Conservation (phyloP, 495 filamentous ascomycete genomes). For the Talaromyces adpressus region DNA sequence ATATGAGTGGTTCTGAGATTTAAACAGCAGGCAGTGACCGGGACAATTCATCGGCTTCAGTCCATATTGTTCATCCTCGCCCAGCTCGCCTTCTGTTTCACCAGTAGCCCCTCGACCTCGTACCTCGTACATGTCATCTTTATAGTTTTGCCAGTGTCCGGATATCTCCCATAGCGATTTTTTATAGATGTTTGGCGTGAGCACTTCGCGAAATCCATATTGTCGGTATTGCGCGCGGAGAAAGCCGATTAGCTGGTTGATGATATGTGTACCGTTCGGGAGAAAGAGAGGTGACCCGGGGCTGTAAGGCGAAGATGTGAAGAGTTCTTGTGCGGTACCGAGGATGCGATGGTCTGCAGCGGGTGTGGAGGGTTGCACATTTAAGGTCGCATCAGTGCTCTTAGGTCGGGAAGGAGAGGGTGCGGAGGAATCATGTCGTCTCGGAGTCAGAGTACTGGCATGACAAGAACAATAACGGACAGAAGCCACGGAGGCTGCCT, state of each 20-base stretch:
- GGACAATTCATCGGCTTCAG: constrained; percentile 98
- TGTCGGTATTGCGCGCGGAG: constrained; percentile 79
- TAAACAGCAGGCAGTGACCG: constrained; percentile 86
- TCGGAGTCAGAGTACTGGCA: neutral
- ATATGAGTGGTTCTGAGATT: constrained; percentile 63
- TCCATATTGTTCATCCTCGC: constrained; percentile 73
- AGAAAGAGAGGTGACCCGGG: constrained; percentile 87
- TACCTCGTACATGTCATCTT: constrained; percentile 92
- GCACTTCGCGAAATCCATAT: constrained; percentile 86
- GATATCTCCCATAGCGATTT: constrained; percentile 81
- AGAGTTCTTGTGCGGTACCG: constrained; percentile 65
- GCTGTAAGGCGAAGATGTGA: constrained; percentile 70
- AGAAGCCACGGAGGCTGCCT: neutral
- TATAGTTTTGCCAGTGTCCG: constrained; percentile 90
- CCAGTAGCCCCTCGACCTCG: constrained; percentile 53
- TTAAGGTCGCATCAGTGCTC: neutral
- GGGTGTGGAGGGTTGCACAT: constrained; percentile 18
- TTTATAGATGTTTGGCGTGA: constrained; percentile 93
- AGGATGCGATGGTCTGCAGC: constrained; percentile 62
- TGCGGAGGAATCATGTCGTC: neutral
- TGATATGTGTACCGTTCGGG: constrained; percentile 76
- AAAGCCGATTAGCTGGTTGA: constrained; percentile 81
- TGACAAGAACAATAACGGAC: constrained; percentile 4
- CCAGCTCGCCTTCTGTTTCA: constrained; percentile 32
- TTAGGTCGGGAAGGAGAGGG: neutral